A percentile compares a stretch with the other conserved stretches of the same genome.
phyloP scores from a whole-genome alignment of 2,329 filamentous ascomycete species.

The Colletotrichum sp. region DNA sequence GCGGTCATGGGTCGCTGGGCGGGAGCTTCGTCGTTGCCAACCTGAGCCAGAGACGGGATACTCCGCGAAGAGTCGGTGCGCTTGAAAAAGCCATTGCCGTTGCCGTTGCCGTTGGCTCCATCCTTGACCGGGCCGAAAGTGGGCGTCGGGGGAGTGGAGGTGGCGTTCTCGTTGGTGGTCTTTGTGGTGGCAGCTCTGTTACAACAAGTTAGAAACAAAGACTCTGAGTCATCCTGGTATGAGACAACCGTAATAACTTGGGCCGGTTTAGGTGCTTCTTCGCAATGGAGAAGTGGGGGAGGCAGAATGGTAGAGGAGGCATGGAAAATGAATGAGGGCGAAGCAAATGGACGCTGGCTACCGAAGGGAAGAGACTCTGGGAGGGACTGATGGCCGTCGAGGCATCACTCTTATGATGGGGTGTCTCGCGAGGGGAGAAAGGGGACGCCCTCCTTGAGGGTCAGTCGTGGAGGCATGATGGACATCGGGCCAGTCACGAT shows the following conservation, averaged over 20 bases:
- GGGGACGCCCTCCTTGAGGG: slow-evolving; percentile 19
- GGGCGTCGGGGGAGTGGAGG: slow-evolving; percentile 9
- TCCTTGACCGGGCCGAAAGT: slow-evolving; percentile 18
- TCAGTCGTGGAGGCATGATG: background rate
- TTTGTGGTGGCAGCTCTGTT: slow-evolving; percentile 12
- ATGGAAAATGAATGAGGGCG: background rate
- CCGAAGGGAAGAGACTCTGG: slow-evolving; percentile 16
- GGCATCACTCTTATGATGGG: slow-evolving; percentile 8
- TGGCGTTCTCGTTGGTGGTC: slow-evolving; percentile 16
- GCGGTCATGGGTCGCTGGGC: slow-evolving; percentile 9
- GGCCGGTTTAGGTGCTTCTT: background rate
- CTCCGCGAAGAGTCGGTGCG: slow-evolving; percentile 11
- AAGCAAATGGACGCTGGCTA: slow-evolving; percentile 5
- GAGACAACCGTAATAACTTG: slow-evolving; percentile 1
- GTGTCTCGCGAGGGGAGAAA: slow-evolving; percentile 3
- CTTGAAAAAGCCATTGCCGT: slow-evolving; percentile 9
- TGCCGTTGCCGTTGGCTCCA: background rate
- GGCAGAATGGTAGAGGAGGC: slow-evolving; percentile 3
- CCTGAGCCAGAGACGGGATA: slow-evolving; percentile 9
- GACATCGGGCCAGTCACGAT: background rate
- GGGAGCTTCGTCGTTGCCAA: slow-evolving; percentile 1
- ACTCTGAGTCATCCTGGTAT: background rate
- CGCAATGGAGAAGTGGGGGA: background rate
- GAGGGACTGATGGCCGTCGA: slow-evolving; percentile 11
- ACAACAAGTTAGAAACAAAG: background rate